A percentile compares a stretch with the other conserved stretches of the same genome.
These are phyloP conservation scores for Blastomyces emzantsi DNA, from an alignment of 2,329 filamentous ascomycete genomes.

Conservation along the genomic window DNA sequence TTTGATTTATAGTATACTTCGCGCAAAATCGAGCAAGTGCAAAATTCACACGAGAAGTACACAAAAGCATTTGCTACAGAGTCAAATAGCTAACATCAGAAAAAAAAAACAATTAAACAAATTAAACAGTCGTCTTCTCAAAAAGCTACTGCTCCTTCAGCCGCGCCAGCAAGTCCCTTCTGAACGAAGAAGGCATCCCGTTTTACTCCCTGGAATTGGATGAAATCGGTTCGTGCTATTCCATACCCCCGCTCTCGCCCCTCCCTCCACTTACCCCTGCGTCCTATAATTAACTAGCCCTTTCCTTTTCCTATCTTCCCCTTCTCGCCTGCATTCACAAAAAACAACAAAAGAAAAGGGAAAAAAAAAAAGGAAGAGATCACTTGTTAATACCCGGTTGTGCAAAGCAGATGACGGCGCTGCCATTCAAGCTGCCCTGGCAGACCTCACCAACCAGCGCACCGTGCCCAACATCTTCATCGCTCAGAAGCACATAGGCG, in stretches of 20 bases:
- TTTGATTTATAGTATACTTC: neutral
- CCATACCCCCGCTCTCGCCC: neutral
- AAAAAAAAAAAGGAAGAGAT: neutral
- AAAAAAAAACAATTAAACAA: no score
- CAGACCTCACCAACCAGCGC: constrained; percentile 69
- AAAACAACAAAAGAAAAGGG: no score
- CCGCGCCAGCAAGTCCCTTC: constrained; percentile 62
- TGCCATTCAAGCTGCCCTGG: constrained; percentile 74
- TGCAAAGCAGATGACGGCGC: constrained; percentile 60
- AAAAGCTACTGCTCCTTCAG: constrained; percentile 98
- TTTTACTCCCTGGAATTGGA: constrained; percentile 76
- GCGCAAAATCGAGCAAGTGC: neutral
- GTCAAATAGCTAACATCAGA: neutral
- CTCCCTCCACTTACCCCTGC: neutral
- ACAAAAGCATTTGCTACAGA: neutral
- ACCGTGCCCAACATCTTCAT: constrained; percentile 98
- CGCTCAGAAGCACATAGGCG: constrained; percentile 80
- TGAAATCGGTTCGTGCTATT: constrained; percentile 56
- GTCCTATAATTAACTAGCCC: neutral
- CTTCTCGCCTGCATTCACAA: neutral
- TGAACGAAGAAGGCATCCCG: constrained; percentile 62
- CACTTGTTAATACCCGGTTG: constrained; percentile 12
- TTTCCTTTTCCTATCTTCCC: neutral
- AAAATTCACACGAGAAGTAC: neutral
- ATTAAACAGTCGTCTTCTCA: constrained; percentile 72